A percentile compares a stretch with the other conserved stretches of the same genome.
Evolutionary conservation across 805 yeast genomes (phyloP).

Genomic region (Tetrapisispora pingtungensis): DNA sequence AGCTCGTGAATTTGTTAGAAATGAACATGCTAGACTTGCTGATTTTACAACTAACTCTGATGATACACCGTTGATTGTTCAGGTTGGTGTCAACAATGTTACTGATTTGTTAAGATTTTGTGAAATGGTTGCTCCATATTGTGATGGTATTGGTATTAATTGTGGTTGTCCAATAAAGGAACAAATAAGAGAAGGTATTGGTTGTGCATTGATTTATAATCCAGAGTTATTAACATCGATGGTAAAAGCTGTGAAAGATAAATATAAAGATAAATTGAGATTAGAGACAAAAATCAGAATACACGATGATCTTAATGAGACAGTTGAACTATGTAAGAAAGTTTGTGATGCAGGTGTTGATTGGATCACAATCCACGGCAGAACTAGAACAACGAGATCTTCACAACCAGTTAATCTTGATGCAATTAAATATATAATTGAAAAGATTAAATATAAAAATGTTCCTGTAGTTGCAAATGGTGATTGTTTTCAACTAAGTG

Average conservation of each 20-base stretch:
- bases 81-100: slow-evolving; percentile 82
- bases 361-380: slow-evolving; percentile 88
- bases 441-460: slow-evolving; percentile 30
- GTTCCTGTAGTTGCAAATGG: slow-evolving; percentile 96
- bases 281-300: slow-evolving; percentile 89
- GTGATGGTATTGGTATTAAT: slow-evolving; percentile 89
- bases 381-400: slow-evolving; percentile 77
- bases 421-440: slow-evolving; percentile 61
- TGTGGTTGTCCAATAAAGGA: slow-evolving; percentile 97
- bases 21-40: slow-evolving; percentile 64
- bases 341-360: slow-evolving; percentile 88
- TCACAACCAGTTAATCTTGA: slow-evolving; percentile 75
- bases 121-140: slow-evolving; percentile 80
- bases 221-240: slow-evolving; percentile 71
- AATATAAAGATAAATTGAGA: slow-evolving; percentile 60
- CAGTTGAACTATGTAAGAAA: slow-evolving; percentile 57
- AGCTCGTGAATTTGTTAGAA: slow-evolving; percentile 89
- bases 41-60: slow-evolving; percentile 73
- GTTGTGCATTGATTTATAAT: slow-evolving; percentile 86
- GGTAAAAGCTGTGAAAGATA: slow-evolving; percentile 74
- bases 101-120: slow-evolving; percentile 74
- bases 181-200: slow-evolving; percentile 91
- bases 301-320: slow-evolving; percentile 64
- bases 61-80: slow-evolving; percentile 73
- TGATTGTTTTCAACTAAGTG: slow-evolving; percentile 68